These are phyloP conservation scores for Fraxinus platypoda DNA, from an alignment of 305 asterid genomes.

Conservation along the genomic window DNA sequence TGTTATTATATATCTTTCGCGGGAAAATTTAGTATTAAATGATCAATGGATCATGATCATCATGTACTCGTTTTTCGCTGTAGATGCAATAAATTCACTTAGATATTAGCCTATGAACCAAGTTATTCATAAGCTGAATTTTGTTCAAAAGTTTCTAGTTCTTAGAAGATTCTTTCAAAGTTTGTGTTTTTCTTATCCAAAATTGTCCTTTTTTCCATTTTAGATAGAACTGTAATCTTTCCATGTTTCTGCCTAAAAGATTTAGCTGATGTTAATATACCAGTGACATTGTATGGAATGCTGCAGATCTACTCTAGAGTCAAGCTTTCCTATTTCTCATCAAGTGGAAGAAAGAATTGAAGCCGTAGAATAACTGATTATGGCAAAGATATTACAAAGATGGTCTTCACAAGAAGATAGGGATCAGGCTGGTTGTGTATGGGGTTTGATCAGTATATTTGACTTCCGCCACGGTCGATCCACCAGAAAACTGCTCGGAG, in stretches of 20 bases:
- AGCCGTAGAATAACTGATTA: conserved; percentile 21
- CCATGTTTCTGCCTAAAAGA: neutral
- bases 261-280: conserved; percentile 6
- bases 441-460: conserved; percentile 74
- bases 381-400: conserved; percentile 81
- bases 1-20: neutral
- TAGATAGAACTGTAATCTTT: neutral
- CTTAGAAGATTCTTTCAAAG: neutral
- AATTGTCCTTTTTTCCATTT: neutral
- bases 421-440: conserved; percentile 75
- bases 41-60: neutral
- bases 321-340: neutral
- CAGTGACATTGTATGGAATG: neutral
- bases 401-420: conserved; percentile 52
- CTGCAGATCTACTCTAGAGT: conserved; percentile 6
- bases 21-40: neutral
- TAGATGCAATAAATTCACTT: neutral
- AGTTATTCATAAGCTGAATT: neutral
- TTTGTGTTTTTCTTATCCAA: neutral
- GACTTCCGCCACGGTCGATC: conserved; percentile 77
- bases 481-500: conserved; percentile 66
- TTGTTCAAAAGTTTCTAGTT: neutral
- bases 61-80: neutral
- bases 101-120: neutral
- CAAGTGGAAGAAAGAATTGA: conserved; percentile 27